phyloP scores from a whole-genome alignment of 352 stramenopile species.

The Blastocystis sp. region DNA sequence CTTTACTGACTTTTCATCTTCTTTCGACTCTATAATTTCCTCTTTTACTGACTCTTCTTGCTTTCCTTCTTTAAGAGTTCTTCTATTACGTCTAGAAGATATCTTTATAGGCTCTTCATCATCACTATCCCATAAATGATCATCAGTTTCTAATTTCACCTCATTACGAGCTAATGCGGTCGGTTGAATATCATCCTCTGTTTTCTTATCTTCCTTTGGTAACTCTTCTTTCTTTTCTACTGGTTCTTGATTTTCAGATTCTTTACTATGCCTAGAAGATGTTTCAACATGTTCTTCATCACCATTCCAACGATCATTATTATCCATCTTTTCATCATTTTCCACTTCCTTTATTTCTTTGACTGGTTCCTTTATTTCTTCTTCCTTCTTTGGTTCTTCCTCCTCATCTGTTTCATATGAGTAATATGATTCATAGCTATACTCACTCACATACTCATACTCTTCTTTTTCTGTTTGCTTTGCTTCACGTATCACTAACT shows the following conservation, averaged over 20 bases:
- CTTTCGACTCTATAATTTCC: background rate
- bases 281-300: no score
- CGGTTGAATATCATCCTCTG: background rate
- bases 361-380: background rate
- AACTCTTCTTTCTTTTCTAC: background rate
- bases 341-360: background rate
- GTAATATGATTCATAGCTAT: constrained; percentile 47
- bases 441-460: background rate
- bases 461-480: background rate
- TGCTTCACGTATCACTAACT: background rate
- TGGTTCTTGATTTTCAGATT: no score
- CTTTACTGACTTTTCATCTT: background rate
- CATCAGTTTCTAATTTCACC: background rate
- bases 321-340: background rate
- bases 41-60: background rate
- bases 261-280: no score
- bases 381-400: background rate
- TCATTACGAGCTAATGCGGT: constrained; percentile 44
- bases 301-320: background rate
- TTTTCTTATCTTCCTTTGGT: background rate
- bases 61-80: background rate
- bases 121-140: constrained; percentile 44
- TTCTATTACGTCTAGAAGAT: background rate
- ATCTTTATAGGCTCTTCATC: background rate
- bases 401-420: constrained; percentile 15